Evolutionary conservation across 345 rosid genomes (phyloP), one percentile per base, ranked within the genome.

Genomic region (Aquilaria malaccensis): DNA sequence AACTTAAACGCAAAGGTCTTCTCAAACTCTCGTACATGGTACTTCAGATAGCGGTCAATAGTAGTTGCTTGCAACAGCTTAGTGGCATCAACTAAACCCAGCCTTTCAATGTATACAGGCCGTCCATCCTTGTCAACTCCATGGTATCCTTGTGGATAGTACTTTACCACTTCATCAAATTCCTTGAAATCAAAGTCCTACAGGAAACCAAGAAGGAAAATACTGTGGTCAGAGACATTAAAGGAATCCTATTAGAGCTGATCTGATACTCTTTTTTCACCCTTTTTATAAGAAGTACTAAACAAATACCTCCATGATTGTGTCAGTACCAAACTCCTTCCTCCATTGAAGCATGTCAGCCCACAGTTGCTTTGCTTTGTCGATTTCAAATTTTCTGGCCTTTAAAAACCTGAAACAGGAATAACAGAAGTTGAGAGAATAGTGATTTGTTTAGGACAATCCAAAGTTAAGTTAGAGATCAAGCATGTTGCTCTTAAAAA

Each of bases 341-440:
- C 96, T 80, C 98, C 98, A 92, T 31, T 81, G 74, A 56, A 92
- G 76, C 96, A 89, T 89, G 70, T 85, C 90, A 59, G 69, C 45
- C 98, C 98, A 92, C 96, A 89, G 89, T 70, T 85, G 89, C 81
- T 92, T 89, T 1, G 98, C 67, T 72, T 89, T 92, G 62, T 89
- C 97, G 1, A 80, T 50, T 37, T 89, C 98, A 55, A 83, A 92
- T 75, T 86, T 92, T 78, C 98, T 83, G 22, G 98, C 96, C 83
- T 71, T 81, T 62, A 92, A 76, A 66, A 92, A 92, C 46, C 93
- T 86, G 84, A 13, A 69, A 31, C 64, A 50, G 30, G 10, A 55
- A 56, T 31, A 51, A 5, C 48, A 29, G 11, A 43, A 43, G 13
- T 56, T 45, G 41, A 0, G 43, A 7, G 7, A 37, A 37, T 37